Evolutionary conservation across 2,329 filamentous ascomycete species (phyloP).

Genomic region (Diplodia intermedia): DNA sequence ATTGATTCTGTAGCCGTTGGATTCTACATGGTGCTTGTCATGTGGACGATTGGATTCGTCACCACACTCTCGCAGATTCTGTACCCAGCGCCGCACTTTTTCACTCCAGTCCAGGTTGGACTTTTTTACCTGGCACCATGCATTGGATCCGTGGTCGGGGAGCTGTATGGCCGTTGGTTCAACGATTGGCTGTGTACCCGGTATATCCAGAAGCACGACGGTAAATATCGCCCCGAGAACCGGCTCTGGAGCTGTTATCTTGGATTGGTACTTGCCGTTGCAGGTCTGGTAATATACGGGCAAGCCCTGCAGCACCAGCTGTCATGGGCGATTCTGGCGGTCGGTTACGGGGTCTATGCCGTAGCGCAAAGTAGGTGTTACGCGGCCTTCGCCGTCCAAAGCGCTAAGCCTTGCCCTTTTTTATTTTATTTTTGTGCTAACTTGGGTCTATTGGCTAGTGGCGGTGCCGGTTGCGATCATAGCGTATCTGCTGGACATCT

Average conservation of each 20-base stretch:
- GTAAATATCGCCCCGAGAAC: conserved; percentile 39
- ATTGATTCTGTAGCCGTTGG: background rate
- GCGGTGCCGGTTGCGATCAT: conserved; percentile 38
- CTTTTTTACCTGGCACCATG: conserved; percentile 46
- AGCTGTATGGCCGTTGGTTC: conserved; percentile 47
- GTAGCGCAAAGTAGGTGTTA: conserved; percentile 23
- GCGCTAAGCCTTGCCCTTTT: background rate
- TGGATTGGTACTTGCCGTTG: conserved; percentile 42
- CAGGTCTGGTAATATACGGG: conserved; percentile 44
- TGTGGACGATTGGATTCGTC: conserved; percentile 41
- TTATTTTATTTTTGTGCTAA: background rate
- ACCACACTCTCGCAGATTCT: conserved; percentile 38
- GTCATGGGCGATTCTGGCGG: conserved; percentile 42
- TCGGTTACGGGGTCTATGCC: conserved; percentile 43
- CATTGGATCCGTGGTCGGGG: conserved; percentile 43
- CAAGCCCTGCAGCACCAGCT: conserved; percentile 44
- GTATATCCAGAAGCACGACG: conserved; percentile 42
- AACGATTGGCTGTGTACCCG: conserved; percentile 45
- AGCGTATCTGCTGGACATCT: conserved; percentile 45
- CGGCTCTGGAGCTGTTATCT: conserved; percentile 44
- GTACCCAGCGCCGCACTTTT: conserved; percentile 35
- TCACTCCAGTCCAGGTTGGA: conserved; percentile 37
- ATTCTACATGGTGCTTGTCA: conserved; percentile 38
- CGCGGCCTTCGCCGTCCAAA: background rate
- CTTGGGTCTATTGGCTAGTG: background rate